Evolutionary conservation across 441 rosid genomes (phyloP).

Genomic region (Euphorbia schlechtendalii): DNA sequence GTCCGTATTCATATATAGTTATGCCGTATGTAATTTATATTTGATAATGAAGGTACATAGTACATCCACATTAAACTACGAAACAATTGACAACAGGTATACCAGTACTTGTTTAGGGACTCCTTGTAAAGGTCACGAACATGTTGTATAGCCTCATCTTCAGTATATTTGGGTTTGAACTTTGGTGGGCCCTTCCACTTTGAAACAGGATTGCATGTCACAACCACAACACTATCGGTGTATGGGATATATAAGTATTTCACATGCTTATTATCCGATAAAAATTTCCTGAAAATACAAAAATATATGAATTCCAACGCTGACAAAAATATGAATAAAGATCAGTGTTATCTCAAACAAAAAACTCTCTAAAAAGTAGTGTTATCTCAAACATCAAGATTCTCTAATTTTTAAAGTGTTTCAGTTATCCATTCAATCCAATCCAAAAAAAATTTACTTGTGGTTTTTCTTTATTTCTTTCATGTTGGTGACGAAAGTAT

Average conservation of each 20-base stretch:
- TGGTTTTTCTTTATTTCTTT: slow-evolving; percentile 84
- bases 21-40: not conserved
- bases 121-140: slow-evolving; percentile 66
- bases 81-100: slow-evolving; percentile 18
- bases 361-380: not conserved
- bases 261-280: slow-evolving; percentile 84
- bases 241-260: slow-evolving; percentile 72
- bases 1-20: not conserved
- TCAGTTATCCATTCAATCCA: slow-evolving; percentile 4
- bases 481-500: slow-evolving; percentile 60
- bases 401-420: not conserved
- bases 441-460: slow-evolving; percentile 42
- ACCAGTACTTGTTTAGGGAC: slow-evolving; percentile 68
- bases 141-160: slow-evolving; percentile 66
- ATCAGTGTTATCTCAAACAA: not conserved
- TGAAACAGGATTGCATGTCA: slow-evolving; percentile 83
- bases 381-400: slow-evolving; percentile 11
- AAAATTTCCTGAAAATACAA: slow-evolving; percentile 57
- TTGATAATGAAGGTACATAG: not conserved
- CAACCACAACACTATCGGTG: slow-evolving; percentile 79
- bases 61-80: slow-evolving; percentile 4
- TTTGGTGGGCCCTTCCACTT: slow-evolving; percentile 87
- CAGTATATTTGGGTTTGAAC: slow-evolving; percentile 62
- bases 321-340: not conserved
- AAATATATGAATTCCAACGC: slow-evolving; percentile 1